Conservation (phyloP, 352 stramenopile genomes). For the Elongisporangium undulatum region DNA sequence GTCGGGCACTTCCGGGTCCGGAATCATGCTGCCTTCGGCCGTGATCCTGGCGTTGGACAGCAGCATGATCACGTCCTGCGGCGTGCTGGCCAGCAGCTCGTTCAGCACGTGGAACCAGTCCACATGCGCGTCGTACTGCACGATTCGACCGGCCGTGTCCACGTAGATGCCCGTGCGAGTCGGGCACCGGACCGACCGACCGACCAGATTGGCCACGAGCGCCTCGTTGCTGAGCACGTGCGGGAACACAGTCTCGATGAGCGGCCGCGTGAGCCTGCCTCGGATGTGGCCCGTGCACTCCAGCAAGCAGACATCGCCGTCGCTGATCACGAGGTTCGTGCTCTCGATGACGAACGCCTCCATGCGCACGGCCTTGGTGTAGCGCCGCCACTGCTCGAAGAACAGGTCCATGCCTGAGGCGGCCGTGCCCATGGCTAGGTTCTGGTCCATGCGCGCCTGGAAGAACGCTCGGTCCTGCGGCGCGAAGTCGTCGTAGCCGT, state of each 20-base stretch:
- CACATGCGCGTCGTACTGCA: constrained; percentile 25
- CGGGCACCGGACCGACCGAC: constrained; percentile 17
- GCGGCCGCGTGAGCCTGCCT: constrained; percentile 17
- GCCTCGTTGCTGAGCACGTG: constrained; percentile 17
- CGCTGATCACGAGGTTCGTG: constrained; percentile 9
- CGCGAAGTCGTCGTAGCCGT: constrained; percentile 21
- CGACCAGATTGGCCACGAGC: constrained; percentile 15
- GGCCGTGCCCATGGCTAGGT: constrained; percentile 16
- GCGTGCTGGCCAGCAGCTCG: constrained; percentile 13
- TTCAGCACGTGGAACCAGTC: constrained; percentile 33
- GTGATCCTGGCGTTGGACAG: constrained; percentile 22
- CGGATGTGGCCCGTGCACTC: constrained; percentile 22
- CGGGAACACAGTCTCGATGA: constrained; percentile 22
- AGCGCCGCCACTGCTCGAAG: constrained; percentile 38
- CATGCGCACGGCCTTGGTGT: constrained; percentile 35
- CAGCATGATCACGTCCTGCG: constrained; percentile 9
- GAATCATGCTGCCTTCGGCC: constrained; percentile 20
- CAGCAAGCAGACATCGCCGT: constrained; percentile 16
- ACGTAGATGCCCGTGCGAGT: constrained; percentile 30
- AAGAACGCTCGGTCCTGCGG: constrained; percentile 24
- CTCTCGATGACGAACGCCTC: constrained; percentile 14
- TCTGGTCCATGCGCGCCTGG: constrained; percentile 8
- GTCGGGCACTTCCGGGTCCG: background rate
- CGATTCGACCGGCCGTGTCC: constrained; percentile 12
- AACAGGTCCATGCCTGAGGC: constrained; percentile 16